Evolutionary conservation across 495 filamentous ascomycete species (phyloP).

Genomic region (Tricharina praecox): DNA sequence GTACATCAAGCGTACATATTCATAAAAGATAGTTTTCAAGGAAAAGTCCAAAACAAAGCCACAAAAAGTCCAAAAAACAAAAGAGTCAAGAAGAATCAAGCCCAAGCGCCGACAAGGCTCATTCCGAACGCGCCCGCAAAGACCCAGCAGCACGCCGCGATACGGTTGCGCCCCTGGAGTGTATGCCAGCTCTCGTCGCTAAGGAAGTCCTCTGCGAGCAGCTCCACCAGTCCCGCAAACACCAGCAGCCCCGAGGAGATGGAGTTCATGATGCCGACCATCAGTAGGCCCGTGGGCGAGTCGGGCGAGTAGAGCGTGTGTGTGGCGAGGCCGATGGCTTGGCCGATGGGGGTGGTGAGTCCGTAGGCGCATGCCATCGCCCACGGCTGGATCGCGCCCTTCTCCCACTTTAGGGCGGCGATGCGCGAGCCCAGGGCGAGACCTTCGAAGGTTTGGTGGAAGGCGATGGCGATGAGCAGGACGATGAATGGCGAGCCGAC

Average conservation of each 20-base stretch:
- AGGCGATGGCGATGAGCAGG: slow-evolving; percentile 49
- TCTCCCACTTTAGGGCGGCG: slow-evolving; percentile 38
- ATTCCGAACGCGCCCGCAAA: slow-evolving; percentile 60
- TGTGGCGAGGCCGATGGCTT: slow-evolving; percentile 41
- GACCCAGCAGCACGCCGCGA: slow-evolving; percentile 67
- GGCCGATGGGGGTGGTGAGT: slow-evolving; percentile 41
- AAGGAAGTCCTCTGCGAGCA: slow-evolving; percentile 86
- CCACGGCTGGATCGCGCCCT: slow-evolving; percentile 39
- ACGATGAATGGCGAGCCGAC: slow-evolving; percentile 45
- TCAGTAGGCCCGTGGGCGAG: slow-evolving; percentile 44
- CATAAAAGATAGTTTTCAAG: too few relatives aligned
- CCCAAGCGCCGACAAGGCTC: slow-evolving; percentile 82
- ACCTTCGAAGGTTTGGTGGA: slow-evolving; percentile 56
- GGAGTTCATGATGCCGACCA: slow-evolving; percentile 54
- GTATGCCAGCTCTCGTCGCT: slow-evolving; percentile 68
- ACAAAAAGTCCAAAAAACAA: too few relatives aligned
- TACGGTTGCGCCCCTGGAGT: slow-evolving; percentile 50
- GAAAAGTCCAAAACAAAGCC: too few relatives aligned
- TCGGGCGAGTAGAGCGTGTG: slow-evolving; percentile 46
- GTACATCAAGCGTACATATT: too few relatives aligned
- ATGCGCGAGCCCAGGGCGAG: slow-evolving; percentile 50
- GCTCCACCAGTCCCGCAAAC: slow-evolving; percentile 80
- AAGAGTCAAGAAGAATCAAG: too few relatives aligned
- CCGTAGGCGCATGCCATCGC: slow-evolving; percentile 46
- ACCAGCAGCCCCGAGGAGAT: slow-evolving; percentile 53